Evolutionary conservation across 139 green algal genomes (phyloP).

Genomic region (Chlamydomonas sphaeroides): DNA sequence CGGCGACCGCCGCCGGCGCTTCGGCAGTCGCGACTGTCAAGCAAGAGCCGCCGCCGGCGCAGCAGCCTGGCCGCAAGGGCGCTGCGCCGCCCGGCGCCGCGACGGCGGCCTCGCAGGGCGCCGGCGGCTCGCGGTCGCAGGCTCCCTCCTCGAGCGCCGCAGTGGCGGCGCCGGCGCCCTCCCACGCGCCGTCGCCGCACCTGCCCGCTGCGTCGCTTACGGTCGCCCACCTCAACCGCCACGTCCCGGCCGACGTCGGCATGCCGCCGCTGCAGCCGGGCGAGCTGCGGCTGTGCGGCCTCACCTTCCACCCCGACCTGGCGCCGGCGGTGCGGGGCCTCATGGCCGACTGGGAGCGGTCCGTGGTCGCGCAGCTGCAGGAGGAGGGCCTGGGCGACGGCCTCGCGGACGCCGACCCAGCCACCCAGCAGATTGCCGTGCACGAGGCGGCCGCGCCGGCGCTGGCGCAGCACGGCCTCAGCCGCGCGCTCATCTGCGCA

Average conservation of each 20-base stretch:
- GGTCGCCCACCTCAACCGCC: conserved; percentile 8
- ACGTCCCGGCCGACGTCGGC: neutral
- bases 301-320: neutral
- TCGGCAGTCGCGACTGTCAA: too few species aligned
- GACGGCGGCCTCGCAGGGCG: too few species aligned
- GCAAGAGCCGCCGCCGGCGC: too few species aligned
- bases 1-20: too few species aligned
- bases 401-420: neutral
- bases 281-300: conserved; percentile 14
- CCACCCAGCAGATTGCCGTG: neutral
- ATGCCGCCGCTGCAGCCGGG: neutral
- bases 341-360: neutral
- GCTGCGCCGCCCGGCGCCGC: too few species aligned
- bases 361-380: neutral
- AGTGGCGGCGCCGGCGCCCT: too few species aligned
- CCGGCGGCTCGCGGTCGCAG: too few species aligned
- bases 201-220: neutral
- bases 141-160: too few species aligned
- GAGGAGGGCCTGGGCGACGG: neutral
- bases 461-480: neutral
- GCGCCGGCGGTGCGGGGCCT: neutral
- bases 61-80: neutral
- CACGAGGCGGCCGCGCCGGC: neutral
- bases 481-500: neutral
- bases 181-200: neutral